Percentiles rank a stretch among this genome's conserved stretches.
These are phyloP conservation scores for Calonectria pseudoturangicola DNA, from an alignment of 2,329 filamentous ascomycete species.

Conservation along the genomic window DNA sequence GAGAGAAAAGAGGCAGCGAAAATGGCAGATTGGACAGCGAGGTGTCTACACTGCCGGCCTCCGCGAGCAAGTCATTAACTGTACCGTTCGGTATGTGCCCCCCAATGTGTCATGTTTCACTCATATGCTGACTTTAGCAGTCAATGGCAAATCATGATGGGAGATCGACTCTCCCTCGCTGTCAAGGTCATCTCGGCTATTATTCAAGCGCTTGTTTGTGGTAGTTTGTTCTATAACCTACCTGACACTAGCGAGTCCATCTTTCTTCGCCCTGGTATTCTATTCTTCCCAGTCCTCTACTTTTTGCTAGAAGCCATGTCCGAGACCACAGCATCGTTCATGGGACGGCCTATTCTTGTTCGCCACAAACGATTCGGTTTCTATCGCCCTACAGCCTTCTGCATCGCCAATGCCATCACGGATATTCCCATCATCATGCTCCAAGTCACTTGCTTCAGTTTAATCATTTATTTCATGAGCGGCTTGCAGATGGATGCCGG, in stretches of 20 bases:
- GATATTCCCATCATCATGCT: slow-evolving; percentile 68
- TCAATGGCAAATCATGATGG: slow-evolving; percentile 58
- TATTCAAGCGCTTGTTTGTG: slow-evolving; percentile 79
- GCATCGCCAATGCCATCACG: slow-evolving; percentile 62
- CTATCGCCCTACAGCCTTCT: slow-evolving; percentile 58
- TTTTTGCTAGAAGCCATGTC: slow-evolving; percentile 65
- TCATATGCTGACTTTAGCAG: slow-evolving; percentile 18
- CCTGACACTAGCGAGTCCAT: slow-evolving; percentile 73
- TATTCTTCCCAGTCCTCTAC: slow-evolving; percentile 63
- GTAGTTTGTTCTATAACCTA: slow-evolving; percentile 80
- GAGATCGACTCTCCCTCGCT: slow-evolving; percentile 56
- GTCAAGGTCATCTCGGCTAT: slow-evolving; percentile 74
- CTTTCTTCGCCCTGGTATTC: slow-evolving; percentile 63
- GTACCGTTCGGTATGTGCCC: slow-evolving; percentile 62
- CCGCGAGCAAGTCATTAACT: slow-evolving; percentile 56
- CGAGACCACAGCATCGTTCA: slow-evolving; percentile 57
- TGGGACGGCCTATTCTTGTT: slow-evolving; percentile 56
- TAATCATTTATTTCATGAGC: slow-evolving; percentile 60
- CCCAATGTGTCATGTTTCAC: slow-evolving; percentile 53
- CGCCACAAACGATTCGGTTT: slow-evolving; percentile 59
- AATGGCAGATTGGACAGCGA: slow-evolving; percentile 43
- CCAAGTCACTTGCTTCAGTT: slow-evolving; percentile 72
- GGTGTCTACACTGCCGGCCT: slow-evolving; percentile 54
- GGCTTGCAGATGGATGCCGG: slow-evolving; percentile 53
- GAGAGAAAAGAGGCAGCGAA: slow-evolving; percentile 51